These are phyloP conservation scores for Rhytidhysteron rufulum DNA, from an alignment of 2,329 filamentous ascomycete genomes.

Conservation along the genomic window DNA sequence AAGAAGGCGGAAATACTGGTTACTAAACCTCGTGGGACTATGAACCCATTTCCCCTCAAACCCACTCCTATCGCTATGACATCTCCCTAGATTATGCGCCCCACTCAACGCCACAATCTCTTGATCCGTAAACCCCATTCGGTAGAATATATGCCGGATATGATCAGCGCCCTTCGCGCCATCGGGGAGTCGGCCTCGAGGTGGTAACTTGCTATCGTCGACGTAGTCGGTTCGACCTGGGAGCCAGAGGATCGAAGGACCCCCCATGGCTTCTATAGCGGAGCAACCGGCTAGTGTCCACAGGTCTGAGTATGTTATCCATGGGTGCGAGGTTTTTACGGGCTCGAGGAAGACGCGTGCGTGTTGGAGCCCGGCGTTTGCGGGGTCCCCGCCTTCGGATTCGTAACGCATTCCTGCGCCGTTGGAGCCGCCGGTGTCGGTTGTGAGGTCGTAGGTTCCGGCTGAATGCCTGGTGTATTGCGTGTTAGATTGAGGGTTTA, in stretches of 20 bases:
- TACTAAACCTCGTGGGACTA: slow-evolving; percentile 57
- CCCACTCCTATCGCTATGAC: slow-evolving; percentile 53
- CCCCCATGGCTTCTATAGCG: slow-evolving; percentile 58
- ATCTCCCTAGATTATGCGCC: slow-evolving; percentile 55
- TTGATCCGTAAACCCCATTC: slow-evolving; percentile 59
- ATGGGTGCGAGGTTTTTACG: slow-evolving; percentile 55
- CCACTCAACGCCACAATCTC: slow-evolving; percentile 57
- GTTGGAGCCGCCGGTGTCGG: slow-evolving; percentile 61
- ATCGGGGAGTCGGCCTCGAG: slow-evolving; percentile 55
- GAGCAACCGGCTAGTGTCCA: slow-evolving; percentile 61
- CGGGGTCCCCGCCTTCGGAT: slow-evolving; percentile 60
- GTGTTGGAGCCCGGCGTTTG: slow-evolving; percentile 62
- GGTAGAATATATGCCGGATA: slow-evolving; percentile 53
- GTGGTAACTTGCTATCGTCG: slow-evolving; percentile 58
- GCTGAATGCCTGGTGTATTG: slow-evolving; percentile 53
- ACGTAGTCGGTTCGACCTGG: slow-evolving; percentile 60
- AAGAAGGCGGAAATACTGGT: slow-evolving; percentile 55
- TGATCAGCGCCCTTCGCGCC: slow-evolving; percentile 53
- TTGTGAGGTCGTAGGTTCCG: slow-evolving; percentile 57
- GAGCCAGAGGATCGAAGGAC: slow-evolving; percentile 54
- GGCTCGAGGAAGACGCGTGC: slow-evolving; percentile 62
- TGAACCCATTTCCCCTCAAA: slow-evolving; percentile 59
- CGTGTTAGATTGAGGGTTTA: neutral
- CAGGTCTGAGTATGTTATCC: slow-evolving; percentile 64
- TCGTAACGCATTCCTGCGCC: slow-evolving; percentile 66